Conservation (phyloP, 2,329 filamentous ascomycete species). For the Xylariales sp. region DNA sequence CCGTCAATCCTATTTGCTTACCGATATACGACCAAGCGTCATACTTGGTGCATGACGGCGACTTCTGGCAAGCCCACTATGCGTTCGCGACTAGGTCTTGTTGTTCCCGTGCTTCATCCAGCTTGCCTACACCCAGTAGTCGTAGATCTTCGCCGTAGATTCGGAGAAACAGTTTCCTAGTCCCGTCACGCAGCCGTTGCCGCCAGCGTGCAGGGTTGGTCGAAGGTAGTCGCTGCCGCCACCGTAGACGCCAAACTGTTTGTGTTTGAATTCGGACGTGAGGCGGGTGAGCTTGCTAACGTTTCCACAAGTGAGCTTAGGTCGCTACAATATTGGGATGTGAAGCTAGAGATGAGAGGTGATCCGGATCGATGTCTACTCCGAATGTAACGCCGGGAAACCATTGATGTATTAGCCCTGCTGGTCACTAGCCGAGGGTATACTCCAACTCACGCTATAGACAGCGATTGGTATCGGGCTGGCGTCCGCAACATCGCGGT, state of each 20-base stretch:
- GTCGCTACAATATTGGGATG: conserved; percentile 24
- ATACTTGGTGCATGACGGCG: conserved; percentile 41
- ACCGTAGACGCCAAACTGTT: conserved; percentile 38
- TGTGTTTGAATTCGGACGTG: conserved; percentile 29
- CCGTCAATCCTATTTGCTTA: conserved; percentile 28
- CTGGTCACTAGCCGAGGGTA: background rate
- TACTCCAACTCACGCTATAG: conserved; percentile 22
- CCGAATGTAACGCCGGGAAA: conserved; percentile 30
- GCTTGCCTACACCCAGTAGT: conserved; percentile 34
- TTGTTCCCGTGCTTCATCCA: conserved; percentile 32
- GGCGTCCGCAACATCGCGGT: conserved; percentile 31
- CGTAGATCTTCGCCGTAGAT: conserved; percentile 34
- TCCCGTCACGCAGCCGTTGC: conserved; percentile 38
- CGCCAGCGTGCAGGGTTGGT: conserved; percentile 33
- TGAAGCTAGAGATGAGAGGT: conserved; percentile 16
- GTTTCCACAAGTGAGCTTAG: conserved; percentile 25
- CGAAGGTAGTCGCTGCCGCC: conserved; percentile 40
- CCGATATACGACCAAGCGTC: conserved; percentile 39
- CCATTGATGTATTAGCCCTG: conserved; percentile 8
- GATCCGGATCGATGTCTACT: conserved; percentile 24
- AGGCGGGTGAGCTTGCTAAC: conserved; percentile 24
- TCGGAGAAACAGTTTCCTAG: conserved; percentile 44
- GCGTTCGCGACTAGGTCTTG: conserved; percentile 41
- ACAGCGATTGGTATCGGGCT: conserved; percentile 23
- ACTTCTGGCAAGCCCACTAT: conserved; percentile 47